Conservation (phyloP, 1,284 basidiomycete species). For the Puccinia coronata region DNA sequence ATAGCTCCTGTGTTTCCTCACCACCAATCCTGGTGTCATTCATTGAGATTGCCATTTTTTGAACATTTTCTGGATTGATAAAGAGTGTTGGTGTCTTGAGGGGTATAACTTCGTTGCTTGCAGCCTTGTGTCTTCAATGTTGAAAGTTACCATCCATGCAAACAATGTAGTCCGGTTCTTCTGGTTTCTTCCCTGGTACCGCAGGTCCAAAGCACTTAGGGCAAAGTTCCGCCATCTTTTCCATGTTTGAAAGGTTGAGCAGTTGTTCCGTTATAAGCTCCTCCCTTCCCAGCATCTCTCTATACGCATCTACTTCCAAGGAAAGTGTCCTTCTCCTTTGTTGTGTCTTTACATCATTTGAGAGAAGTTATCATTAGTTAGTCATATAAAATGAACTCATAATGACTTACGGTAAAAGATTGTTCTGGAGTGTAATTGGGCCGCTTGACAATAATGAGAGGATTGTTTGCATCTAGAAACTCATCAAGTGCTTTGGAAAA, state of each 20-base stretch:
- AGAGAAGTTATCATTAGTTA: background rate
- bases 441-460: no score
- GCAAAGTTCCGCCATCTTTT: background rate
- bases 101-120: background rate
- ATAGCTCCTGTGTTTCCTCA: background rate
- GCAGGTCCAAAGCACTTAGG: no score
- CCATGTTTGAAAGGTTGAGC: background rate
- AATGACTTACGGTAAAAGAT: background rate
- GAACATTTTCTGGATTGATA: background rate
- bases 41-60: background rate
- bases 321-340: background rate
- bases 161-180: conserved; percentile 28
- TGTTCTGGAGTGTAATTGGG: background rate
- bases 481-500: no score
- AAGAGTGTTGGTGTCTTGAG: conserved; percentile 5
- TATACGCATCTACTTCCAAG: background rate
- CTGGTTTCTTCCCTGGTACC: background rate
- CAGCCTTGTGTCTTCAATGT: conserved; percentile 10
- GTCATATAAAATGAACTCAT: background rate
- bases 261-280: background rate
- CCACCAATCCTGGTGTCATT: background rate
- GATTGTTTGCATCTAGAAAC: no score
- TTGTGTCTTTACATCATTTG: background rate
- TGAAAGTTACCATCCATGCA: no score
- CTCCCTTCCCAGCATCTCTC: background rate